Evolutionary conservation across 768 basidiomycete species (phyloP).

Genomic region (Mrakia frigida): DNA sequence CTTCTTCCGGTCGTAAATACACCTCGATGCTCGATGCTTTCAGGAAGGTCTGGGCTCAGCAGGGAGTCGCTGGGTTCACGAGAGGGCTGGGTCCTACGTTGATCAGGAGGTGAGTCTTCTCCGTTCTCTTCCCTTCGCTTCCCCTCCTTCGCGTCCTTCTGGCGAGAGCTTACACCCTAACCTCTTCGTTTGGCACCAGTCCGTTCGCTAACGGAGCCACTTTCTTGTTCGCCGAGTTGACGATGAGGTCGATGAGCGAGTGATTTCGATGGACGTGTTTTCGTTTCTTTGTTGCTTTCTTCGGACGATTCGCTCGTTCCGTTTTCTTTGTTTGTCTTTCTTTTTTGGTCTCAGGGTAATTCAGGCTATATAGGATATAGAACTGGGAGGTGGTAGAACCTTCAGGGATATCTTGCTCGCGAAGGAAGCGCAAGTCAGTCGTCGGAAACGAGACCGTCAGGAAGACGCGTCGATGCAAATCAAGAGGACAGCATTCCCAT

Average conservation of each 20-base stretch:
- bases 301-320: not conserved
- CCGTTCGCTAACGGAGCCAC: constrained; percentile 97
- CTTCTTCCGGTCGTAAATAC: constrained; percentile 64
- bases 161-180: constrained; percentile 1
- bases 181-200: not conserved
- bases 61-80: constrained; percentile 80
- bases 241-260: constrained; percentile 54
- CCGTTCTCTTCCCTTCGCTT: not conserved
- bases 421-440: no score
- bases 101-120: constrained; percentile 52
- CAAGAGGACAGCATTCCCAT: no score
- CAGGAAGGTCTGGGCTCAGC: constrained; percentile 71
- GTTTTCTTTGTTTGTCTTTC: not conserved
- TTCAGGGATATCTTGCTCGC: no score
- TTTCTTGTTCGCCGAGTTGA: constrained; percentile 92
- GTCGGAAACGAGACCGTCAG: no score
- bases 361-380: no score
- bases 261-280: not conserved
- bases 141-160: not conserved
- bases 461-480: no score
- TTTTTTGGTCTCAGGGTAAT: not conserved
- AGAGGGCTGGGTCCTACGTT: constrained; percentile 88
- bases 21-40: constrained; percentile 75
- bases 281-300: not conserved
- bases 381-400: no score